Conservation (phyloP, 352 stramenopile genomes). For the Globisporangium ultimum region DNA sequence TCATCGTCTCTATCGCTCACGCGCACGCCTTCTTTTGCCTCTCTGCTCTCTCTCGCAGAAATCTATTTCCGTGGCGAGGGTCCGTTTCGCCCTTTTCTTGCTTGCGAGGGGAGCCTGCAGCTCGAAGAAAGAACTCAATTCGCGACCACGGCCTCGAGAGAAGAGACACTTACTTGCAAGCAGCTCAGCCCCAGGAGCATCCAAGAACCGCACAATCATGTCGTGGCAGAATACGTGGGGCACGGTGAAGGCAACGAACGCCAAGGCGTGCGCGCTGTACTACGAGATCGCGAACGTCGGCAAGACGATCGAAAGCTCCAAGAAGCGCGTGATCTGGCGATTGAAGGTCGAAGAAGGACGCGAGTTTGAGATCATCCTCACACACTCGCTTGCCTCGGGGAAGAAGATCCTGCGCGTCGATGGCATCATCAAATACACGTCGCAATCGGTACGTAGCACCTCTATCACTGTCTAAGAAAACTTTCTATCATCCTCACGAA, state of each 20-base stretch:
- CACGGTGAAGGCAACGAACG: conserved; percentile 67
- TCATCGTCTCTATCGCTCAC: too few relatives aligned
- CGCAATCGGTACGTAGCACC: conserved; percentile 42
- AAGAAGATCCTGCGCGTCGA: conserved; percentile 81
- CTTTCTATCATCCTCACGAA: background rate
- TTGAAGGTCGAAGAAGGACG: conserved; percentile 78
- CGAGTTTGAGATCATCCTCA: conserved; percentile 83
- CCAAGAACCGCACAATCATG: conserved; percentile 21
- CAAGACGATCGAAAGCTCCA: conserved; percentile 83
- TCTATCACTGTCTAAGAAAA: too few relatives aligned
- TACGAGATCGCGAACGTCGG: conserved; percentile 79
- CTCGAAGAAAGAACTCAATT: background rate
- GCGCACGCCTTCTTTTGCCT: too few relatives aligned
- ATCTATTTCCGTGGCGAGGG: background rate
- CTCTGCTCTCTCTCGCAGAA: background rate
- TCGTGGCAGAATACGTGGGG: conserved; percentile 69
- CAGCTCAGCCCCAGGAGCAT: background rate
- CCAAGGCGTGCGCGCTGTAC: conserved; percentile 70
- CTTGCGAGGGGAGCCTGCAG: background rate
- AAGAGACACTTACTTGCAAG: background rate
- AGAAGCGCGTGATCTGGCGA: conserved; percentile 82
- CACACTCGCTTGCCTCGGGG: conserved; percentile 72
- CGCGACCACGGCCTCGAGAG: too few relatives aligned
- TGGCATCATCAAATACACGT: conserved; percentile 78
- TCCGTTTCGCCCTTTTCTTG: background rate